Percentiles rank a stretch among this genome's conserved stretches.
phyloP scores from a whole-genome alignment of 2,329 filamentous ascomycete species.

The Ciborinia camelliae region DNA sequence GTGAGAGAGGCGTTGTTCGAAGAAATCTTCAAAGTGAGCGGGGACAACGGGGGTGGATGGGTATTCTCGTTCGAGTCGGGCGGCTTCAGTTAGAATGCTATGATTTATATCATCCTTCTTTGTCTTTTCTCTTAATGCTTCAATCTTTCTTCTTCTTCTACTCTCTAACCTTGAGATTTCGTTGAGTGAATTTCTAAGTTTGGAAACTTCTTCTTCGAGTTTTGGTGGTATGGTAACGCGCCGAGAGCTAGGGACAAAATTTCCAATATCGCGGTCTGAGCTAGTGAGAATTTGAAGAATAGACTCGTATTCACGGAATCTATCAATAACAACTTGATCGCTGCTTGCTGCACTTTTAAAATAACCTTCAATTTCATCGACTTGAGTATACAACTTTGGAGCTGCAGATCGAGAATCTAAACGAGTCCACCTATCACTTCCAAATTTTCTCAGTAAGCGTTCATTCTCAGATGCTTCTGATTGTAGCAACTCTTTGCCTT shows the following conservation, averaged over 20 bases:
- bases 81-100: slow-evolving; percentile 78
- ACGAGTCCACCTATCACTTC: slow-evolving; percentile 81
- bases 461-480: slow-evolving; percentile 84
- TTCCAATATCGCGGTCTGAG: slow-evolving; percentile 75
- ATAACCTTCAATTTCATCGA: slow-evolving; percentile 78
- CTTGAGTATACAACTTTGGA: slow-evolving; percentile 37
- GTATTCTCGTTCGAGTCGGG: slow-evolving; percentile 79
- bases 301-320: slow-evolving; percentile 72
- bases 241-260: slow-evolving; percentile 83
- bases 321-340: slow-evolving; percentile 63
- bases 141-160: slow-evolving; percentile 73
- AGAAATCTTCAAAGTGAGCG: slow-evolving; percentile 88
- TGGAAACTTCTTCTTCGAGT: slow-evolving; percentile 74
- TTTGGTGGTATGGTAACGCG: slow-evolving; percentile 74
- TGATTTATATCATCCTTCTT: slow-evolving; percentile 85
- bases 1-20: slow-evolving; percentile 70
- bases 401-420: slow-evolving; percentile 66
- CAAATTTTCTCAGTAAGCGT: slow-evolving; percentile 69
- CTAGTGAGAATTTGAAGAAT: slow-evolving; percentile 74
- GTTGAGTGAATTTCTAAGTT: slow-evolving; percentile 75
- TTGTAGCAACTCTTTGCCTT: slow-evolving; percentile 73
- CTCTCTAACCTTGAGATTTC: slow-evolving; percentile 82
- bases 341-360: slow-evolving; percentile 68
- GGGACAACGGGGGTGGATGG: slow-evolving; percentile 81
- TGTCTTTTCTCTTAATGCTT: slow-evolving; percentile 73